Conservation (phyloP, 441 rosid genomes). For the Bocquillonia castaneifolia region DNA sequence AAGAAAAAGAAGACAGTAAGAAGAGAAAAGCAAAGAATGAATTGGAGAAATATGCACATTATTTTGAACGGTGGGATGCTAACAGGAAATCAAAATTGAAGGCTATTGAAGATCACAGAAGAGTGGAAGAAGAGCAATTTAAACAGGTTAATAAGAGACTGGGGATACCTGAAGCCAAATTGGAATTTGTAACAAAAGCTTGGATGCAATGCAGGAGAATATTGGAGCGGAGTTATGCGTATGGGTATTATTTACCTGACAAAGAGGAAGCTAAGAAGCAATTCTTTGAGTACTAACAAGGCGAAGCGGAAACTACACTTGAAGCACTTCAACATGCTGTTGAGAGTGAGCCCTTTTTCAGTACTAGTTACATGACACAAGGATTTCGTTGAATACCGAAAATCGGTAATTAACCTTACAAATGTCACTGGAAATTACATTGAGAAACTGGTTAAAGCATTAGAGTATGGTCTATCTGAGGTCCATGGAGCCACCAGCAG, state of each 20-base stretch:
- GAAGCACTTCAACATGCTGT: slow-evolving; percentile 41
- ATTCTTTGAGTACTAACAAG: slow-evolving; percentile 44
- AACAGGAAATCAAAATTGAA: slow-evolving; percentile 50
- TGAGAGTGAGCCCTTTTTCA: slow-evolving; percentile 40
- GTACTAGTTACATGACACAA: slow-evolving; percentile 20
- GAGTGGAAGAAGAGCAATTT: slow-evolving; percentile 34
- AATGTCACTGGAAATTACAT: slow-evolving; percentile 25
- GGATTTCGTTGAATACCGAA: slow-evolving; percentile 31
- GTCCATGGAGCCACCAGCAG: slow-evolving; percentile 16
- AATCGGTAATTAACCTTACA: slow-evolving; percentile 33
- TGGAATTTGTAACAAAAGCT: slow-evolving; percentile 54
- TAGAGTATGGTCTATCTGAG: slow-evolving; percentile 30
- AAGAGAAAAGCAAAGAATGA: slow-evolving; percentile 50
- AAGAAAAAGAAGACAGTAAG: slow-evolving; percentile 24
- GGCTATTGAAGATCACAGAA: slow-evolving; percentile 39
- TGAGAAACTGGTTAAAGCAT: slow-evolving; percentile 24
- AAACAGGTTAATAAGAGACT: slow-evolving; percentile 39
- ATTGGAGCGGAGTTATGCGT: slow-evolving; percentile 72
- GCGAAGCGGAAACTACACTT: slow-evolving; percentile 39
- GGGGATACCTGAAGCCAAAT: slow-evolving; percentile 38
- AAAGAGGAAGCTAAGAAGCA: slow-evolving; percentile 27
- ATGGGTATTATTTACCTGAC: slow-evolving; percentile 57
- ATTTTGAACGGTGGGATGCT: slow-evolving; percentile 72
- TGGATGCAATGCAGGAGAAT: slow-evolving; percentile 76
- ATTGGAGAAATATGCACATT: slow-evolving; percentile 60